Base-by-base conservation (phyloP, 352 stramenopile species). In the Bremia lactucae region DNA sequence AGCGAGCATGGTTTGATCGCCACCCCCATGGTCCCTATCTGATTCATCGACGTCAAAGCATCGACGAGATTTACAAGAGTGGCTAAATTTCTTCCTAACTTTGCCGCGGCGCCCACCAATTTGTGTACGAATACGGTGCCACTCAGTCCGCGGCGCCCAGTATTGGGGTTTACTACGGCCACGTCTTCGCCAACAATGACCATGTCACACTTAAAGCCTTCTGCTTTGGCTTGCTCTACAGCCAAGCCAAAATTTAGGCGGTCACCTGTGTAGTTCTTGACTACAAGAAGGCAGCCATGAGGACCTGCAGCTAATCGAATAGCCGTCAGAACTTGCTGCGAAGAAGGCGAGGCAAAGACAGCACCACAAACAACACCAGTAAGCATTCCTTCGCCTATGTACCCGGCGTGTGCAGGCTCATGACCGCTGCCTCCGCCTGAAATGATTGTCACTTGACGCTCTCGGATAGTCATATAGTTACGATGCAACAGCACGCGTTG, bases 241-340 rank as follows among this genome's bases (percentile, higher is more conserved):
- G 96, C 96, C 53, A 98, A 84, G 0, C 95, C 95, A 64, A 99
- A 99, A 70, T 99, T 98, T 28, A 99, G 73, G 29, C 93, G 79
- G 68, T 99, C 96, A 18, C 96, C 95, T 2, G 95, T 98, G 78
- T 99, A 99, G 73, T 98, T 98, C 76, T 98, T 99, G 21, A 99
- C 91, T 36, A 99, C 84, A 2, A 99, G 52, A 4, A 99, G 64
- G 47, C 90, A 97, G 29, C 94, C 94, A 28, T 83, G 72, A 2
- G 70, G 62, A 0, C 78, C 80, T 1, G 74, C 61, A 19, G 78
- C 70, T 16, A 93, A 72, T 22, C 88, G 83, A 62, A 99, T 98
- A n/a, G 94, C 94, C 7, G 83, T 78, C 14, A 98, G 72, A 41
- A 99, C 92, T 35, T 95, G 83, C 36, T 83, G 72, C 14, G 95